Base-by-base conservation (phyloP, 2,329 filamentous ascomycete genomes). In the Trichoderma koningiopsis region DNA sequence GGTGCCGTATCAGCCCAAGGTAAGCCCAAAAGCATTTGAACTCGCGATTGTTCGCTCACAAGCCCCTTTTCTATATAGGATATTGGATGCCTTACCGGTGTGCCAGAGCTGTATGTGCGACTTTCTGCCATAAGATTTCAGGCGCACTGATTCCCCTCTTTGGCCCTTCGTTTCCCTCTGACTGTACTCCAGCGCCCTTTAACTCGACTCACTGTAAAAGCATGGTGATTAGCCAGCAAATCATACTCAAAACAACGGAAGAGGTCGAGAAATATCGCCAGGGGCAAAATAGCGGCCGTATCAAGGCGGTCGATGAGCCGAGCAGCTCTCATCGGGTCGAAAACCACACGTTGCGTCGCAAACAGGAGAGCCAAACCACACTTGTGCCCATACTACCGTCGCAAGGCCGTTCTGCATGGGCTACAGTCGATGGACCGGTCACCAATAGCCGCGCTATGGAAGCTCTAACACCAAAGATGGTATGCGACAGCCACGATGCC, bases 71-170 rank as follows among this genome's bases (percentile, higher is more conserved):
- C 71, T 73, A 10, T 13, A 19, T 56, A 97, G 94, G 96, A 40
- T 99, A 98, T 80, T 99, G 96, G 96, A 93, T 98, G 87, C 95
- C 95, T 2, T 98, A 90, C 75, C 83, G 88, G 49, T 96, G 94
- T 73, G 96, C 96, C 58, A 91, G 88, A 79, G 94, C 93, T 13
- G 84, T 99, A 63, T 96, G 94, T 75, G 88, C 92, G 4, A 97
- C 92, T 0, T 98, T 98, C 78, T 98, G 95, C 81, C 89, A 90
- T 78, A 83, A 87, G 43, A 96, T 99, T 71, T 90, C 95, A 16
- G 90, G 90, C 69, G 94, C 92, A 0, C 82, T 99, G 67, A 96
- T 96, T 10, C 96, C 96, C 5, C 85, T 99, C 70, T 99, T 99
- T 78, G 96, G 96, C 0, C 87, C 89, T 14, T 86, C 89, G 52